Base-by-base conservation (phyloP, 352 stramenopile genomes). In the Lagenidium sp. region DNA sequence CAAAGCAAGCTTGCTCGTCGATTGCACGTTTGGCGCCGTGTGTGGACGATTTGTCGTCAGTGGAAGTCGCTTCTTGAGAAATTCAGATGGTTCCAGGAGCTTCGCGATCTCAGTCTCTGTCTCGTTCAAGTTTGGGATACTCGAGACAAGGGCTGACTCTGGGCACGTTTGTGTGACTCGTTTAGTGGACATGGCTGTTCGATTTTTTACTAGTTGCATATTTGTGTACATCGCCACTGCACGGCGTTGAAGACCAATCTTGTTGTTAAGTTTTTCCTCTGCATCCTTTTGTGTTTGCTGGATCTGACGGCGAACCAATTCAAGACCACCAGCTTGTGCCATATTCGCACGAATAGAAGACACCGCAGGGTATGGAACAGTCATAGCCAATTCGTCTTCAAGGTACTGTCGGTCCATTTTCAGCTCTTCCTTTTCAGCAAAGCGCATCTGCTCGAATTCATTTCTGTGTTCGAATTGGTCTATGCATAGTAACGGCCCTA, bases 391-490 rank as follows among this genome's bases (percentile, higher is more conserved):
- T 20, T 83, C 67, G 4, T 69, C 60, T 39, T 82, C 65, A 18
- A 85, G 50, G 32, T 85, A 83, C 15, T 57, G 36, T 15, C 76
- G 76, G 50, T 80, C 65, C 63, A 82, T 82, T 30, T 61, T 63
- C 28, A 82, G 41, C 24, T 80, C 69, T 15, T 61, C 53, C 4
- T 57, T 44, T 35, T 78, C 60, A 10, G 57, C 39, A 22, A 85
- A 80, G 3, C 52, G 32, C 12, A 64, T 45, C n/a, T 42, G 43
- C 5, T 37, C 24, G 3, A 36, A 31, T 10, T 54, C 44, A 30
- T 51, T 47, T 44, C 65, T 68, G 19, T 46, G 46, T 37, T 57
- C 51, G 16, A 63, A 60, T 22, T 53, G 53, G 53, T 81, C 53
- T 0, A 66, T 54, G 24, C 60, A 67, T 1, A 68, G 15, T 6